phyloP scores from a whole-genome alignment of 2,329 filamentous ascomycete species.

The Aspergillus nomiae region DNA sequence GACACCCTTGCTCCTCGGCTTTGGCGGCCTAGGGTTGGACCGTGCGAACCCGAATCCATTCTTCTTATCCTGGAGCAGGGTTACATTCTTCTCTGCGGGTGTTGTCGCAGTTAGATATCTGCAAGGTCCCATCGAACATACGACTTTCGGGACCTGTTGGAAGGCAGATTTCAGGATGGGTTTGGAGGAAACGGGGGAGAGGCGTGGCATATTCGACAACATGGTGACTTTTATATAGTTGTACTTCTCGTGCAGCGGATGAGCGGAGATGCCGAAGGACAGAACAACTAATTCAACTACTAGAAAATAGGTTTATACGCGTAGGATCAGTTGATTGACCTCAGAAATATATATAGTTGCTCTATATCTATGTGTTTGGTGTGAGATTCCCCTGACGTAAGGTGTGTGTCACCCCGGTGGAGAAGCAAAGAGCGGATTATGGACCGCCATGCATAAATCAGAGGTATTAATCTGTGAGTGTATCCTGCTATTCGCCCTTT shows the following conservation, averaged over 20 bases:
- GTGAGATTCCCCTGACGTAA: background rate
- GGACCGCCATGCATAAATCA: background rate
- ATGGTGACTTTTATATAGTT: conserved; percentile 8
- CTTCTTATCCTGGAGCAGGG: conserved; percentile 52
- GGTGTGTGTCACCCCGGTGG: background rate
- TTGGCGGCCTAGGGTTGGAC: conserved; percentile 51
- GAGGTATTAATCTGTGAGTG: background rate
- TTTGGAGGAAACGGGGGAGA: conserved; percentile 6
- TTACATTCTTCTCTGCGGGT: conserved; percentile 21
- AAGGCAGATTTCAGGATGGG: conserved; percentile 6
- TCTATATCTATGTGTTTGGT: background rate
- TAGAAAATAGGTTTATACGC: background rate
- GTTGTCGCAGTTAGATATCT: conserved; percentile 24
- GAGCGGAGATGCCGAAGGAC: background rate
- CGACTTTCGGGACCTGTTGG: conserved; percentile 13
- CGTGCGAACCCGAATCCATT: conserved; percentile 55
- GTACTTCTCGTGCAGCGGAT: too few species aligned
- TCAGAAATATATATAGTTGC: background rate
- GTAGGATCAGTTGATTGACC: background rate
- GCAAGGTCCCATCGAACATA: conserved; percentile 7
- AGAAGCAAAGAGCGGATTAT: background rate
- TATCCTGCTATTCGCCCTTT: too few species aligned
- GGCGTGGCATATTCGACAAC: conserved; percentile 5
- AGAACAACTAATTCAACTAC: background rate
- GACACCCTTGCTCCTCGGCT: conserved; percentile 53